phyloP scores from a whole-genome alignment of 2,329 filamentous ascomycete species.

The Colletotrichum destructivum region DNA sequence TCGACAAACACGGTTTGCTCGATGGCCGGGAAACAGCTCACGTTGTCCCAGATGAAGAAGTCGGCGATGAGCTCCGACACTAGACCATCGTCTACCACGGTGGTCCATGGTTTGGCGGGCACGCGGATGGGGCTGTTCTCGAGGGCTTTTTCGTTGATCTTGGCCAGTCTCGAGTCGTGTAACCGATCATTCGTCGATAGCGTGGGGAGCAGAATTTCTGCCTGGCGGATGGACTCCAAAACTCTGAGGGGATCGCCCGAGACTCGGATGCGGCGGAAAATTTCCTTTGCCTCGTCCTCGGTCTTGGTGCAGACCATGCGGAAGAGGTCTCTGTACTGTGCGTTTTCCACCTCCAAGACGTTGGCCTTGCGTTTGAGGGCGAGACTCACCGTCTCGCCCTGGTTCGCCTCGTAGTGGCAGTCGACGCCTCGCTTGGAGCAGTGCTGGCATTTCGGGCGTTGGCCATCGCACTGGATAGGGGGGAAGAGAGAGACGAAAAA shows the following conservation, averaged over 20 bases:
- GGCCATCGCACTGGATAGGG: slow-evolving; percentile 34
- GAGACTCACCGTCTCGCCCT: slow-evolving; percentile 40
- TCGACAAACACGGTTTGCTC: slow-evolving; percentile 47
- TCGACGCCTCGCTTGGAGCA: slow-evolving; percentile 34
- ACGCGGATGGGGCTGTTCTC: slow-evolving; percentile 46
- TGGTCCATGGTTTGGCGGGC: slow-evolving; percentile 50
- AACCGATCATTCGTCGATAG: slow-evolving; percentile 26
- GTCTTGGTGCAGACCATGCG: slow-evolving; percentile 40
- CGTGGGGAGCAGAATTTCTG: slow-evolving; percentile 43
- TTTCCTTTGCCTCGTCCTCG: slow-evolving; percentile 44
- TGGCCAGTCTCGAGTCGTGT: slow-evolving; percentile 26
- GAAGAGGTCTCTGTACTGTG: slow-evolving; percentile 43
- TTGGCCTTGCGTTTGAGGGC: slow-evolving; percentile 44
- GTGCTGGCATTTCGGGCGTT: slow-evolving; percentile 39
- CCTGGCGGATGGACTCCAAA: slow-evolving; percentile 42
- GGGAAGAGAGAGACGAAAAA: neutral
- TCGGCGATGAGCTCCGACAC: slow-evolving; percentile 51
- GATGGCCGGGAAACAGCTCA: slow-evolving; percentile 46
- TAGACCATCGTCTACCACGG: slow-evolving; percentile 49
- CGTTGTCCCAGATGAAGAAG: slow-evolving; percentile 51
- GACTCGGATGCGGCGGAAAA: slow-evolving; percentile 43
- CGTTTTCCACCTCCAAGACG: slow-evolving; percentile 41
- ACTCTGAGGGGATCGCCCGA: slow-evolving; percentile 38
- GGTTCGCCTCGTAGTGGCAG: slow-evolving; percentile 40
- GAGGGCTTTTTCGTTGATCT: slow-evolving; percentile 42